Base-by-base conservation (phyloP, 2,329 filamentous ascomycete species). In the Gaeumannomyces sp. region DNA sequence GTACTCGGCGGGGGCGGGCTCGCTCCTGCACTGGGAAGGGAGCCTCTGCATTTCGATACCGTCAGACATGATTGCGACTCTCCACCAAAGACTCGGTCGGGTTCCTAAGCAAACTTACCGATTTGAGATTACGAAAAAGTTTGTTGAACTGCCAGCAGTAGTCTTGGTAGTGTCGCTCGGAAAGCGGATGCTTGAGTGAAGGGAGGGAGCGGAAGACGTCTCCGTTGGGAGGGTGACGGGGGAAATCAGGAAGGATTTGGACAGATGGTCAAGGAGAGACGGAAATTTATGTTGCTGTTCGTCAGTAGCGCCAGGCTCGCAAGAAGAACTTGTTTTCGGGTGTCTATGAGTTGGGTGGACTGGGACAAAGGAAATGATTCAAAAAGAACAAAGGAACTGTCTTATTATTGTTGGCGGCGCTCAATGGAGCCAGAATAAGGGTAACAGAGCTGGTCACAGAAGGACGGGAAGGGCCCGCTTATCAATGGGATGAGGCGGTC, bases 281-380 rank as follows among this genome's bases (percentile, higher is more conserved):
- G 16, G 22, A 53, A 45, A 53, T 53, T n/a, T 53, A 53, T 53
- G 19, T 53, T n/a, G 45, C 7, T n/a, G 45, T n/a, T n/a, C 45
- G 45, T 53, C 38, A n/a, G 45, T n/a, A 19, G 45, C 45, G 45
- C 45, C 45, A 53, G 45, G 45, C 45, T 53, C 45, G 22, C n/a
- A n/a, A 53, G 8, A 53, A 53, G 13, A 22, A 53, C 33, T 2
- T 38, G 13, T 38, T 2, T 38, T 38, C 16, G 4, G 14, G 45
- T 53, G 45, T 53, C 45, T 53, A n/a, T 53, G 45, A 53, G 45
- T 53, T 22, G 45, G 2, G 45, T n/a, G 22, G 45, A 53, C 19
- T 53, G 45, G 45, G 16, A 53, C 45, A 53, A 53, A 53, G 45
- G 45, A 53, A 53, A 53, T 53, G 45, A n/a, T 53, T 53, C 45